phyloP scores from a whole-genome alignment of 345 rosid genomes.

The Gossypium herbaceum region DNA sequence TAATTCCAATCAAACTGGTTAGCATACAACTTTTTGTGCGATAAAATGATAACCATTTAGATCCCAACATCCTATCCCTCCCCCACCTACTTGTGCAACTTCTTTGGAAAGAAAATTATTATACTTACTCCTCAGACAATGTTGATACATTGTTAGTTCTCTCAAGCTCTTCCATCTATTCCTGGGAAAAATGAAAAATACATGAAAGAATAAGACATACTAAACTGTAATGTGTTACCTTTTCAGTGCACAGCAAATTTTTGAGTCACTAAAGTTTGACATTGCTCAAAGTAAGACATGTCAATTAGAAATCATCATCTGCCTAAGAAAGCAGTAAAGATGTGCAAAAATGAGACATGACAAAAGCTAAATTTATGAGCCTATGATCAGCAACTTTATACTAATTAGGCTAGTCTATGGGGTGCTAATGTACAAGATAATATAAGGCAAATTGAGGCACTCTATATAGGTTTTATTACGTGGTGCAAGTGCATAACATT shows the following conservation, averaged over 20 bases:
- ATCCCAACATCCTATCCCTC: background rate
- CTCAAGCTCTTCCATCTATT: conserved; percentile 58
- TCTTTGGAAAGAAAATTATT: conserved; percentile 2
- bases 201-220: background rate
- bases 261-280: background rate
- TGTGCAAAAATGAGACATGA: background rate
- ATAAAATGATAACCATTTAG: background rate
- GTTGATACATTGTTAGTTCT: conserved; percentile 38
- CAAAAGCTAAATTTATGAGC: background rate
- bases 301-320: background rate
- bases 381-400: background rate
- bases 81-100: background rate
- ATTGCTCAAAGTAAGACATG: background rate
- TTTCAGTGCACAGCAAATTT: background rate
- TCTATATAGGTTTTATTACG: background rate
- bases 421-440: background rate
- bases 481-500: background rate
- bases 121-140: conserved; percentile 62
- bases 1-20: conserved; percentile 2
- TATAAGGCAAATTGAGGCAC: background rate
- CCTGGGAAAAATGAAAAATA: conserved; percentile 33
- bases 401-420: background rate
- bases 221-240: background rate
- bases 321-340: background rate
- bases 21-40: background rate